Evolutionary conservation across 1,284 basidiomycete species (phyloP), one percentile per base, ranked within the genome.

Genomic region (Mixia osmundae): DNA sequence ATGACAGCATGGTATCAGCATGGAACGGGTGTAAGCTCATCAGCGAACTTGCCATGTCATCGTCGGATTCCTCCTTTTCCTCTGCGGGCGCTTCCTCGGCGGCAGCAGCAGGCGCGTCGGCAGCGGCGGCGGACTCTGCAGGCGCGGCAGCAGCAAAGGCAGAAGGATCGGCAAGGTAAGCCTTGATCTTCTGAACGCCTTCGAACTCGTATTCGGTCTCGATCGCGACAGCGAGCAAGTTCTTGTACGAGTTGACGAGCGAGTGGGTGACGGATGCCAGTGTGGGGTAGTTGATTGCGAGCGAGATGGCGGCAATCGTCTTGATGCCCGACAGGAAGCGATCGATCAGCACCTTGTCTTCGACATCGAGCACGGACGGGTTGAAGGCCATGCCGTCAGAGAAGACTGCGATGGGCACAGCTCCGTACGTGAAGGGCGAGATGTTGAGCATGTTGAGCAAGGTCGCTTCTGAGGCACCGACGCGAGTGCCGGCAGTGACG

Each of bases 211-310:
- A 39, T 30, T 59, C 57, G 31, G 48, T 55, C 53, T 69, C 74
- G 47, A 99, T 62, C 38, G 87, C 76, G 54, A 99, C 61, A 29
- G 57, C 51, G 47, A 97, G 63, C 47, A 91, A 59, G 69, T 95
- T 94, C 76, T 99, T 97, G 78, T 95, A 97, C 35, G 80, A 70
- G 67, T 95, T 94, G 69, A 97, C 82, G 44, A 99, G 69, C 31
- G 77, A 76, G 70, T 99, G 89, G 42, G 69, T 63, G 50, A 95
- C 73, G 40, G 85, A 94, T 49, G 76, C 85, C 49, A 97, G 64
- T 45, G 89, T 97, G 38, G 89, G 89, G 69, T 89, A 89, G 61
- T 82, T 73, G 58, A 89, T 66, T 21, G 89, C 89, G 52, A 97
- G 51, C 39, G 89, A 97, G 63, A 99, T 76, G 54, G 76, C 74